Base-by-base conservation (phyloP, 176 grass and related monocot genomes). In the Phyllostachys edulis region DNA sequence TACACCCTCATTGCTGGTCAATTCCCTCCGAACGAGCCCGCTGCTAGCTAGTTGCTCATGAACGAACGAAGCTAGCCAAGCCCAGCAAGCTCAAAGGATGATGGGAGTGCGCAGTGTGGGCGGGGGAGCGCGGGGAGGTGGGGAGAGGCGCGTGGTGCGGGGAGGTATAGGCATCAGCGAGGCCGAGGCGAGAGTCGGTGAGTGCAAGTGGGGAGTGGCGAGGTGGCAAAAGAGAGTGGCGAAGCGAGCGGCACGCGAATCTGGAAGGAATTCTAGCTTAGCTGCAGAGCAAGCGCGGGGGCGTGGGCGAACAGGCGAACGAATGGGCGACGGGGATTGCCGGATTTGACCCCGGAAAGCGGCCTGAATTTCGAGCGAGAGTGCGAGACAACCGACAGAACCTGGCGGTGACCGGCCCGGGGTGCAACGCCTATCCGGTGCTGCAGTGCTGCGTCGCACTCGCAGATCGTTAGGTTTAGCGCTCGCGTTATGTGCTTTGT, bases 1-100 rank as follows among this genome's bases (percentile, higher is more conserved):
- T 89, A 83, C 32, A 83, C 68, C 82, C 87, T 92, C 89, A 93
- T 94, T 90, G 51, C 67, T 16, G 42, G 0, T 3, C 29, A 5
- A 0, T 23, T 37, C n/a, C 50, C 67, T 44, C 16, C 51, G 15
- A 27, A 32, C 24, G 41, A 41, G 39, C 23, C 52, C 42, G 16
- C 18, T 10, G 73, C 70, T 15, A 63, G 5, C 8, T 14, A 69
- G 37, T 50, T 56, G 50, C 80, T 87, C 89, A 79, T 79, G 59
- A 17, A 37, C 56, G 16, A 13, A 9, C 7, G 3, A 42, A 27
- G 68, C 67, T 9, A 39, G 5, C 7, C 24, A n/a, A 50, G 70
- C 9, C 7, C n/a, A 60, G 56, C n/a, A 29, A 24, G 57, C 39
- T 78, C 56, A 2, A 23, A 54, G 51, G 51, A 20, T 55, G 51